Evolutionary conservation across 345 rosid genomes (phyloP), one percentile per base, ranked within the genome.

Genomic region (Raphanus raphanistrum): DNA sequence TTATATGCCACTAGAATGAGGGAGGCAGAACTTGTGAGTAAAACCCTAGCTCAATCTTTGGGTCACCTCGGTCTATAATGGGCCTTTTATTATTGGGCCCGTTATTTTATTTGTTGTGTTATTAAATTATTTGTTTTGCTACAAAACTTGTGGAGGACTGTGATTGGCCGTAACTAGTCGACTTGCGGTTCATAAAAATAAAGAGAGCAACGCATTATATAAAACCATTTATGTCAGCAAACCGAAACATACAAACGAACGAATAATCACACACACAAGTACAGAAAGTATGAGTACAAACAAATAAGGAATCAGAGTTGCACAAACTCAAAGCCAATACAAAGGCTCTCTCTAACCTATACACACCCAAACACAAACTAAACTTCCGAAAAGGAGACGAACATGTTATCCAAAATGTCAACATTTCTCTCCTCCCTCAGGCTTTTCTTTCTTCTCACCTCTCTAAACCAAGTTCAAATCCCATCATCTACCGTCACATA

Each of bases 1-100:
- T 16, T 77, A 77, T 77, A 77, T 38, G 71, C 4, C 33, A 35
- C 0, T 63, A 45, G 41, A 17, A 43, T 21, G 79, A 59, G 68
- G 33, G 62, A 45, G 8, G 50, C 52, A 13, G 50, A 1, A 43
- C 16, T 45, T 12, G 15, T 12, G 50, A 11, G 50, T 43, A 43
- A 33, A 43, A 1, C 50, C 50, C 50, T 43, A 43, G n/a, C 50
- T 43, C 15, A 12, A 43, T 43, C 45, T 43, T 11, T 3, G 50
- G 50, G 50, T 43, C 50, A 11, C 11, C n/a, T 43, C 5, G 50
- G 50, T 3, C 70, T 68, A 4, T 0, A 59, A 26, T 76, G 54
- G 70, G 25, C 43, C 63, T 61, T 31, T 33, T 62, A 0, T 61
- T 50, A n/a, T 62, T 76, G 11, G 16, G 74, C 74, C 73, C 73